These are phyloP conservation scores for Rhizopus delemar DNA, from an alignment of 371 early-diverging fungal species.

Conservation along the genomic window DNA sequence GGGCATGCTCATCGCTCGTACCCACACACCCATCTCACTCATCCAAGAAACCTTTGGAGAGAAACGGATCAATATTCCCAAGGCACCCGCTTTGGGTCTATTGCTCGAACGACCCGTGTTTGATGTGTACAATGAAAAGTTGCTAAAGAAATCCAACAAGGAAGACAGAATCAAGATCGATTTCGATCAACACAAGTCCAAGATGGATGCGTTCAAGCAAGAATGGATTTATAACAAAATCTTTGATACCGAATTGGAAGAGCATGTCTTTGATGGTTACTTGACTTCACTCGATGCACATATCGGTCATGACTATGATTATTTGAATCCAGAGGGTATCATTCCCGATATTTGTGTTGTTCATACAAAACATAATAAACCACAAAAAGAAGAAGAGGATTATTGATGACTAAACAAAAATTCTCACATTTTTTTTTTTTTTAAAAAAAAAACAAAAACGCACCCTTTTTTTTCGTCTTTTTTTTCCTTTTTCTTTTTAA, in stretches of 20 bases:
- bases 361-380: constrained; percentile 21
- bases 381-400: constrained; percentile 5
- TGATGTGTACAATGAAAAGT: constrained; percentile 63
- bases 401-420: constrained; percentile 3
- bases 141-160: constrained; percentile 50
- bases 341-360: constrained; percentile 35
- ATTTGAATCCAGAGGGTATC: constrained; percentile 42
- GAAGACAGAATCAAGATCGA: constrained; percentile 1
- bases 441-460: background rate
- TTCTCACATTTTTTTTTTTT: background rate
- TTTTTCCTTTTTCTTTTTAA: constrained; percentile 5
- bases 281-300: constrained; percentile 60
- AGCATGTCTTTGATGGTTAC: constrained; percentile 68
- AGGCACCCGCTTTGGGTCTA: constrained; percentile 96
- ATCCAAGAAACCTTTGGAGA: constrained; percentile 68
- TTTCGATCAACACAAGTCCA: constrained; percentile 25
- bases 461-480: background rate
- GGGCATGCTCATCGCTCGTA: constrained; percentile 77
- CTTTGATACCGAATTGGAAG: constrained; percentile 68
- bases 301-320: constrained; percentile 36
- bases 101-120: constrained; percentile 83
- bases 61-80: constrained; percentile 91
- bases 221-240: constrained; percentile 82
- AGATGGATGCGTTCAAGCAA: constrained; percentile 81
- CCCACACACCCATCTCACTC: constrained; percentile 68